Conservation (phyloP, 495 filamentous ascomycete species). For the Cercophora newfieldiana region DNA sequence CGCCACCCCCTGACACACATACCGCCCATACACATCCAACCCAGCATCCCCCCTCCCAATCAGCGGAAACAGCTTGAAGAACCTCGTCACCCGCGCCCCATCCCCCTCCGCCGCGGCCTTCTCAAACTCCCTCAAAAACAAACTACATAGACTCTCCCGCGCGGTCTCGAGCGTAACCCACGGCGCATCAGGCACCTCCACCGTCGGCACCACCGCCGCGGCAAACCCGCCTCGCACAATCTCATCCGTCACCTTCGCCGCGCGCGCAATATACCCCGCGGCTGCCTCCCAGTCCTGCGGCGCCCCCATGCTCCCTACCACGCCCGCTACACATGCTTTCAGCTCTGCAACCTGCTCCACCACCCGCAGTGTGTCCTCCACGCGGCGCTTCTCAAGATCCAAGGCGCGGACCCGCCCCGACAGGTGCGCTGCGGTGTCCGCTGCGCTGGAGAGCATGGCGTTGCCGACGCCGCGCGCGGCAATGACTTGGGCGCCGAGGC, state of each 20-base stretch:
- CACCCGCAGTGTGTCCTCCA: slow-evolving; percentile 84
- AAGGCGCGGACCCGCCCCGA: slow-evolving; percentile 80
- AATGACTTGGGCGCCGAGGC: slow-evolving; percentile 84
- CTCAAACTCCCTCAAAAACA: slow-evolving; percentile 94
- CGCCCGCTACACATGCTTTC: slow-evolving; percentile 93
- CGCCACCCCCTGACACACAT: slow-evolving; percentile 92
- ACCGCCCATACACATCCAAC: slow-evolving; percentile 89
- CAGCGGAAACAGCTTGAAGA: slow-evolving; percentile 96
- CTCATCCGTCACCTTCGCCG: slow-evolving; percentile 72
- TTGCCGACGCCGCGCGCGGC: slow-evolving; percentile 81
- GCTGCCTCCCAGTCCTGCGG: slow-evolving; percentile 98
- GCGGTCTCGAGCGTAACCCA: slow-evolving; percentile 84
- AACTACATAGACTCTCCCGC: slow-evolving; percentile 77
- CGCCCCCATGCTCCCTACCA: slow-evolving; percentile 92
- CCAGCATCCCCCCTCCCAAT: slow-evolving; percentile 89
- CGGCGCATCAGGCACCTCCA: slow-evolving; percentile 91
- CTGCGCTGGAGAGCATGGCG: slow-evolving; percentile 81
- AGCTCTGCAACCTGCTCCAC: slow-evolving; percentile 96
- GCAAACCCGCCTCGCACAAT: slow-evolving; percentile 88
- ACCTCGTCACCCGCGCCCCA: slow-evolving; percentile 84
- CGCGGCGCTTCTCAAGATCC: slow-evolving; percentile 85
- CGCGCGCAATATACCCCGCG: slow-evolving; percentile 81
- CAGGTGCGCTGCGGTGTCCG: slow-evolving; percentile 82
- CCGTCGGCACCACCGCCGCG: slow-evolving; percentile 87
- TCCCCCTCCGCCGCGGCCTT: slow-evolving; percentile 84